Evolutionary conservation across 352 stramenopile species (phyloP), one percentile per base, ranked within the genome.

Genomic region (Phytopythium sindhum): DNA sequence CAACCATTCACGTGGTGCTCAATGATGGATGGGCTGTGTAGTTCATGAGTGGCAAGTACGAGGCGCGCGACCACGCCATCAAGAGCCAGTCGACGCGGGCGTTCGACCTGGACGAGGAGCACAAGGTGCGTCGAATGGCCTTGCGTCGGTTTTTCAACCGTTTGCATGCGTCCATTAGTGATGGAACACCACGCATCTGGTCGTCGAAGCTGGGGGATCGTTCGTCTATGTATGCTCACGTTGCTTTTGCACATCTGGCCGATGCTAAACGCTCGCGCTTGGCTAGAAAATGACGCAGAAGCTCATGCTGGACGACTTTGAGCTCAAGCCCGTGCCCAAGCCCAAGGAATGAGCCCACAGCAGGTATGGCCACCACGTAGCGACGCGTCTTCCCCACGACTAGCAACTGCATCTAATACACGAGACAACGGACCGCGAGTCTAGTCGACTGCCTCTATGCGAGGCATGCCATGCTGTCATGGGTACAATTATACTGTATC

Each of bases 271-370:
- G 50, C 26, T 9, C 12, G 23, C 31, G 52, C n/a, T 4, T 60
- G n/a, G 15, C 12, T 64, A 94, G 87, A 91, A 78, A 84, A 94
- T 96, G 64, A 91, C 80, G 35, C 75, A 91, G 68, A 96, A 96
- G 66, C 74, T 96, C 60, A 52, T 83, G 39, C 69, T 88, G 14
- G 80, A 93, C 62, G 87, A 94, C 61, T 96, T 94, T 56, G 87
- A 91, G 64, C 69, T 96, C 61, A 96, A 96, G 64, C 87, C 85
- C 11, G 81, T 96, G 52, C 87, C 87, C 14, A 83, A 79, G 28
- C 77, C 75, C 28, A 75, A 80, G 52, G 54, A 63, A 14, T 80
- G 17, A 53, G 47, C 9, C n/a, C n/a, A 19, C 47, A 15, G 19
- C 31, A 5, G 47, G 33, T 12, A 11, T 39, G 33, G 10, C 7